Conservation (phyloP, 2,329 filamentous ascomycete genomes). For the Emmonsia crescens region DNA sequence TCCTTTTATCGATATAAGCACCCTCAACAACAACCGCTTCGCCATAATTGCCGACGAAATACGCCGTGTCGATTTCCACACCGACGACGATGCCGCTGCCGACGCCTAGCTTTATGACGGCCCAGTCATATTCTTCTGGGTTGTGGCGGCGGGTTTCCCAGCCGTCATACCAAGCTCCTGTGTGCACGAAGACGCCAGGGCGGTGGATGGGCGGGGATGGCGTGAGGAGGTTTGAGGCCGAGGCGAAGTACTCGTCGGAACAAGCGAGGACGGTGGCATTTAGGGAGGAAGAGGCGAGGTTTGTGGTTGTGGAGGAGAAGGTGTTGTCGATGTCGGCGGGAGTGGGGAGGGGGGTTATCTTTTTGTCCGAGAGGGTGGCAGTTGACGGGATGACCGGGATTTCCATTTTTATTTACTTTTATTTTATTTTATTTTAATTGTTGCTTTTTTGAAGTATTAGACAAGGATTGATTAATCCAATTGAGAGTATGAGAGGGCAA, state of each 20-base stretch:
- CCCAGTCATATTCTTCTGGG: slow-evolving; percentile 47
- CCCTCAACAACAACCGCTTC: slow-evolving; percentile 33
- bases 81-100: slow-evolving; percentile 30
- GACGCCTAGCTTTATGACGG: slow-evolving; percentile 48
- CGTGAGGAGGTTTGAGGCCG: slow-evolving; percentile 48
- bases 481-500: neutral
- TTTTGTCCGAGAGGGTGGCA: neutral
- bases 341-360: slow-evolving; percentile 30
- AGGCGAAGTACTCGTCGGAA: slow-evolving; percentile 53
- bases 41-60: slow-evolving; percentile 38
- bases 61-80: slow-evolving; percentile 36
- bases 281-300: slow-evolving; percentile 33
- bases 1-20: slow-evolving; percentile 13
- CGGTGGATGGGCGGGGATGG: slow-evolving; percentile 46
- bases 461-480: neutral
- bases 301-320: slow-evolving; percentile 39
- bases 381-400: slow-evolving; percentile 15
- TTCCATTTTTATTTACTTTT: neutral
- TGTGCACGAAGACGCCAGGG: slow-evolving; percentile 48
- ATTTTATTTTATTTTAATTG: neutral
- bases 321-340: slow-evolving; percentile 41
- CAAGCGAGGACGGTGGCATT: slow-evolving; percentile 45
- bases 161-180: slow-evolving; percentile 54
- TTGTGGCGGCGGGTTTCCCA: slow-evolving; percentile 56
- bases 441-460: neutral